Evolutionary conservation across 805 yeast genomes (phyloP), one percentile per base, ranked within the genome.

Genomic region (Saturnispora dispora): DNA sequence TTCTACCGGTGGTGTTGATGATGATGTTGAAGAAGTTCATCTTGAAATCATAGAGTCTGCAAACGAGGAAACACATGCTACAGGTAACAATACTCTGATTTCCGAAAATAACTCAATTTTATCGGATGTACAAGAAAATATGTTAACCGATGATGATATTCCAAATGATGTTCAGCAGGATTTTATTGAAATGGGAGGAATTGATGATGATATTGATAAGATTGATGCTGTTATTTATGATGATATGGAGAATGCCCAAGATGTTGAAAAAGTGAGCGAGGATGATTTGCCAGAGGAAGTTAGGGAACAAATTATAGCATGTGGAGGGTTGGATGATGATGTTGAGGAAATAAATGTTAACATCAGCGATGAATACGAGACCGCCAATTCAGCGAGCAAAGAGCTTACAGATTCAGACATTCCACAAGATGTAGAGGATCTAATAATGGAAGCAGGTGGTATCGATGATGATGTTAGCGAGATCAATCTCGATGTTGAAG

Each of bases 41-140:
- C 27, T 51, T 18, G 59, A 59, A 17, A 30, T 53, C 11, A 52
- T n/a, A 7, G 48, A 42, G 28, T 47, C 23, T 48, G 10, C 44
- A 44, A 20, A 50, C 45, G 6, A 37, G 36, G 49, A 42, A 9
- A 53, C 50, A 15, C 36, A 45, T 2, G 41, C 40, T 1, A 32
- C 36, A 36, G 55, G 52, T 17, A 57, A 25, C 11, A 13, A 48
- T 4, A 42, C 15, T 17, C 42, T 33, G n/a, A n/a, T n/a, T 13
- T 43, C 48, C 15, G 33, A 25, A 11, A 13, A 30, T 6, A 30
- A 9, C 15, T 3, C 10, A 9, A 11, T 11, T 11, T 30, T 13
- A 37, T 25, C 39, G 7, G 48, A 46, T 23, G 30, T 9, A 10
- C 11, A 18, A 5, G 37, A 27, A 9, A 27, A 27, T 10, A 30